Evolutionary conservation across 371 early-diverging fungal genomes (phyloP).

Genomic region (Mortierella sp.): DNA sequence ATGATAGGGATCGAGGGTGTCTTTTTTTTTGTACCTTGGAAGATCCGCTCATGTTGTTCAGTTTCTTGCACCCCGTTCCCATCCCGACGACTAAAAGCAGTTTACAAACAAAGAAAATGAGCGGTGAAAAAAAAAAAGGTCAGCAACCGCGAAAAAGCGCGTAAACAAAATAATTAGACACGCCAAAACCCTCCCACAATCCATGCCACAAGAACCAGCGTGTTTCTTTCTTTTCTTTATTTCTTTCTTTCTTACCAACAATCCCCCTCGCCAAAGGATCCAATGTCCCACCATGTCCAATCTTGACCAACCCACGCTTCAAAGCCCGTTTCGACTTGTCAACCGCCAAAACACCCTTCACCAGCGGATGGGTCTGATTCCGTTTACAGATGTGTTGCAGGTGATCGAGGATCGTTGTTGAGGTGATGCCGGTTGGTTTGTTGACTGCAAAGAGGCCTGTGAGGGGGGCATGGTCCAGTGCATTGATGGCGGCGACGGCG

Average conservation of each 20-base stretch:
- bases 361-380: constrained; percentile 23
- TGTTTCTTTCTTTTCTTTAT: no score
- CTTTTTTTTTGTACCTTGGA: constrained; percentile 58
- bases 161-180: no score
- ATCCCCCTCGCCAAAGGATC: constrained; percentile 74
- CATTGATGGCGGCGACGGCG: not conserved
- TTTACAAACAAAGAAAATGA: not conserved
- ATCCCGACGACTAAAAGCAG: constrained; percentile 35
- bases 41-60: constrained; percentile 37
- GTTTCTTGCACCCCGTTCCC: constrained; percentile 44
- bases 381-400: constrained; percentile 58
- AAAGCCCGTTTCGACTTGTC: constrained; percentile 42
- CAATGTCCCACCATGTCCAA: constrained; percentile 75
- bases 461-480: constrained; percentile 23
- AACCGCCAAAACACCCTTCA: constrained; percentile 50
- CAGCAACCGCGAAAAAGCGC: not conserved
- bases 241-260: constrained; percentile 44
- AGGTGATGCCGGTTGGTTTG: constrained; percentile 64
- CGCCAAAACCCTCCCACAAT: no score
- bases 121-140: not conserved
- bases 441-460: constrained; percentile 69
- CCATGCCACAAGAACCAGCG: no score
- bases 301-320: constrained; percentile 45
- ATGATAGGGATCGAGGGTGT: not conserved
- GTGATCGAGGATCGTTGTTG: constrained; percentile 61